phyloP scores from a whole-genome alignment of 495 filamentous ascomycete genomes.

The Penicillium angulare region DNA sequence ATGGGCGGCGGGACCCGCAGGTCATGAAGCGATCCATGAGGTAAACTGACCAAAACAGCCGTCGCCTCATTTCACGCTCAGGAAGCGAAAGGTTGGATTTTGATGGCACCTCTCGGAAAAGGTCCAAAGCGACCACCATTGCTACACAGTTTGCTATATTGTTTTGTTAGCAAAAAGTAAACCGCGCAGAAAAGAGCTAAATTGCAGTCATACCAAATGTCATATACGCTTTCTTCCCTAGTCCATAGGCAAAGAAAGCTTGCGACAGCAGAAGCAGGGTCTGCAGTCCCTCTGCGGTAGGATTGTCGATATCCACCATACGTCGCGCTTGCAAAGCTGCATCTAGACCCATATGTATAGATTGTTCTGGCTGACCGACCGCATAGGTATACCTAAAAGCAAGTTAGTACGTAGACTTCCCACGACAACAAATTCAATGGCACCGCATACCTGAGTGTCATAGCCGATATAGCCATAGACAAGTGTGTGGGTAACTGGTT shows the following conservation, averaged over 20 bases:
- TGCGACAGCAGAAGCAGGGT: conserved; percentile 72
- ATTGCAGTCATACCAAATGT: conserved; percentile 64
- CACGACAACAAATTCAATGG: neutral
- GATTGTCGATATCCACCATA: conserved; percentile 75
- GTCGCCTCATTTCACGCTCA: conserved; percentile 70
- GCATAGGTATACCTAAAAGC: conserved; percentile 57
- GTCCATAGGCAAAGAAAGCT: conserved; percentile 71
- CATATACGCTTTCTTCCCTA: conserved; percentile 85
- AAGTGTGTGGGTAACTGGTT: conserved; percentile 63
- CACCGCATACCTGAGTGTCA: conserved; percentile 67
- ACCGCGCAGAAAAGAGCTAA: no score
- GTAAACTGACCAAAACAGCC: conserved; percentile 83
- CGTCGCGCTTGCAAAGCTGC: conserved; percentile 64
- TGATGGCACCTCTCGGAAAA: conserved; percentile 67
- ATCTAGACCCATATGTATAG: conserved; percentile 58
- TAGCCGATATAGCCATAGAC: conserved; percentile 69
- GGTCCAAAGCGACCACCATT: conserved; percentile 75
- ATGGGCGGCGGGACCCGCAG: conserved; percentile 75
- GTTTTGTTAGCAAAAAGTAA: no score
- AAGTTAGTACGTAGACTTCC: conserved; percentile 7
- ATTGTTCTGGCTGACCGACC: conserved; percentile 57
- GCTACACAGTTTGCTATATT: conserved; percentile 73
- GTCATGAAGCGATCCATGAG: conserved; percentile 76
- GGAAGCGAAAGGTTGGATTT: conserved; percentile 53
- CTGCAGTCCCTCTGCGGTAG: conserved; percentile 72